These are phyloP conservation scores for Aspergillus japonicus DNA, from an alignment of 2,329 filamentous ascomycete genomes.

Conservation along the genomic window DNA sequence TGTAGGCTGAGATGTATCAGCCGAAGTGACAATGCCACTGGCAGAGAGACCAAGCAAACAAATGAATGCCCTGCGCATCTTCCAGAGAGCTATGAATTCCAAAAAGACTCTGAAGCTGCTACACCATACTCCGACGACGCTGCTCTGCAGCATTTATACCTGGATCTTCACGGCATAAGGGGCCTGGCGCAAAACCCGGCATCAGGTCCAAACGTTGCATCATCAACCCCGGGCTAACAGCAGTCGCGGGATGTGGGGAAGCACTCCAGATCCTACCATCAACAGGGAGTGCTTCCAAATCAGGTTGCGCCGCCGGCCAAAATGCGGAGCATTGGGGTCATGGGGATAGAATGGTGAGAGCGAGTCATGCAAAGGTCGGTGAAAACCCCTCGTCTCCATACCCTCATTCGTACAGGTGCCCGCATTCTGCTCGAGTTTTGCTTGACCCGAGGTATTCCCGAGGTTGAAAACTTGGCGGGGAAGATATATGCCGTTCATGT, in stretches of 20 bases:
- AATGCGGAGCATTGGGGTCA: constrained; percentile 3
- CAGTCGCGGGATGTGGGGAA: not conserved
- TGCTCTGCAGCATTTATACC: not conserved
- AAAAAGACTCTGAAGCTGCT: not conserved
- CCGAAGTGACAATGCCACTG: constrained; percentile 23
- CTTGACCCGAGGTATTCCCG: not conserved
- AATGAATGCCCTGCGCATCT: constrained; percentile 1
- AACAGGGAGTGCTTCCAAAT: not conserved
- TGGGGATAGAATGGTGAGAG: not conserved
- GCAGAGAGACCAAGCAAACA: constrained; percentile 2
- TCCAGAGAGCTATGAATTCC: not conserved
- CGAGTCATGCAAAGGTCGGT: not conserved
- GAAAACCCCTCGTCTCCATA: not conserved
- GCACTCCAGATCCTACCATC: not conserved
- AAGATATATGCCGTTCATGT: not conserved
- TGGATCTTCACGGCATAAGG: not conserved
- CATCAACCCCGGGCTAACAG: not conserved
- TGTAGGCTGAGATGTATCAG: constrained; percentile 23
- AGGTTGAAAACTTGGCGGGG: not conserved
- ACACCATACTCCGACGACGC: not conserved
- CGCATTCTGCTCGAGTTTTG: not conserved
- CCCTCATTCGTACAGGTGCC: not conserved
- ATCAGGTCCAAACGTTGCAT: not conserved
- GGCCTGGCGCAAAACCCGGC: not conserved
- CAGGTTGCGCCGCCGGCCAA: not conserved